phyloP scores from a whole-genome alignment of 305 asterid genomes.

The Solanum hybrid region DNA sequence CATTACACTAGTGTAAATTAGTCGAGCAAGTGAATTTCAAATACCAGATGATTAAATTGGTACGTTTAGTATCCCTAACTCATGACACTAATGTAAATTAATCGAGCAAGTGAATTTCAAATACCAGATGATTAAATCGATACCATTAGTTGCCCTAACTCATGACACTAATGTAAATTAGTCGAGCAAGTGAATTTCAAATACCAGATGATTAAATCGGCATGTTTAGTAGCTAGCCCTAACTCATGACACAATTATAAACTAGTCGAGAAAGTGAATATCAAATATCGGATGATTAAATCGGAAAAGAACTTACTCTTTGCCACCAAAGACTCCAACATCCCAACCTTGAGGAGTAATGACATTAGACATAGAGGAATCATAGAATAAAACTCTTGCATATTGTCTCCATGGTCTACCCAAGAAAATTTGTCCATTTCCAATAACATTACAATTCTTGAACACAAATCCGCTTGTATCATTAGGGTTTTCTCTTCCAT shows the following conservation, averaged over 20 bases:
- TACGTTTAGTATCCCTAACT: background rate
- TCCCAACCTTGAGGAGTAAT: constrained; percentile 41
- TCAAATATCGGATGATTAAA: background rate
- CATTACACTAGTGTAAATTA: too few relatives aligned
- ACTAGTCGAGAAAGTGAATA: background rate
- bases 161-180: background rate
- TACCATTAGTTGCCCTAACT: background rate
- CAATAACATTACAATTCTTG: constrained; percentile 29
- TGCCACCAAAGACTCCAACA: constrained; percentile 20
- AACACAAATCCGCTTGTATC: constrained; percentile 37
- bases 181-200: background rate
- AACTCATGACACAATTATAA: background rate
- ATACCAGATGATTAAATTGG: background rate
- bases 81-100: too few relatives aligned
- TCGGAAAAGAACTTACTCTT: constrained; percentile 18
- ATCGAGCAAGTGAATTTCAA: background rate
- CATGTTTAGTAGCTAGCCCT: too few relatives aligned
- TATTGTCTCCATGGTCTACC: constrained; percentile 44
- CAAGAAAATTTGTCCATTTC: constrained; percentile 27
- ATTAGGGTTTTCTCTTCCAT: constrained; percentile 18
- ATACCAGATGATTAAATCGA: background rate
- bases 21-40: too few relatives aligned
- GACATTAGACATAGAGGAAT: constrained; percentile 14
- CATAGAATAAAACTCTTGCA: constrained; percentile 25
- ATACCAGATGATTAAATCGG: too few relatives aligned